Base-by-base conservation (phyloP, 805 yeast genomes). In the Blastobotrys muscicola region DNA sequence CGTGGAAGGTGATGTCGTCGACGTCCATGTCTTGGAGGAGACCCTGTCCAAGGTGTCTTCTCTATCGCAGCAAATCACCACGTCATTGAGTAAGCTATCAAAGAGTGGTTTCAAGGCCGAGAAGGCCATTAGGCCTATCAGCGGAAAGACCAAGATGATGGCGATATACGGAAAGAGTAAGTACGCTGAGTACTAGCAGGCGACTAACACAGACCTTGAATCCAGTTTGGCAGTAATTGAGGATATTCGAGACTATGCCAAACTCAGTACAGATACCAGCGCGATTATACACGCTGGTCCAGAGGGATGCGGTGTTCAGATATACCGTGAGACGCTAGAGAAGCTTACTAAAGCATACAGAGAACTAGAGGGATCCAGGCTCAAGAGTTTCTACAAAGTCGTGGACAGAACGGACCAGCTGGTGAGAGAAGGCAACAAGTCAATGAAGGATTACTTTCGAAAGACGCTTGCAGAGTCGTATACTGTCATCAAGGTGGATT, bases 1-100 rank as follows among this genome's bases (percentile, higher is more conserved):
- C 26, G 26, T 20, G 20, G 39, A 23, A 13, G 26, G 13, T 11
- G 53, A 48, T 20, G 49, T 42, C 36, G 40, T 45, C n/a, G 95
- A 86, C 52, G 79, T 85, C 30, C 80, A 85, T 2, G 87, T 87
- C 3, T 70, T 87, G 29, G 82, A 85, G 42, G 92, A 83, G 55
- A 80, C 82, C 43, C 68, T 89, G 30, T 61, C 69, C 39, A 72
- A 76, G 43, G 75, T 85, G 2, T 72, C 74, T 33, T 69, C 67
- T 13, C 62, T 85, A 34, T 74, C 86, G 8, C 56, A 61, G 1
- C 62, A 72, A 36, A 78, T 87, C 44, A 67, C 75, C 8, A 62
- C 64, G 23, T 77, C 85, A 2, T 66, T 85, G 35, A 66, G 60
- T 29, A 67, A 65, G 39, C 72, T 87, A 43, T 69, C 79, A 5